These are phyloP conservation scores for Akanthomyces muscarius DNA, from an alignment of 2,329 filamentous ascomycete species.

Conservation along the genomic window DNA sequence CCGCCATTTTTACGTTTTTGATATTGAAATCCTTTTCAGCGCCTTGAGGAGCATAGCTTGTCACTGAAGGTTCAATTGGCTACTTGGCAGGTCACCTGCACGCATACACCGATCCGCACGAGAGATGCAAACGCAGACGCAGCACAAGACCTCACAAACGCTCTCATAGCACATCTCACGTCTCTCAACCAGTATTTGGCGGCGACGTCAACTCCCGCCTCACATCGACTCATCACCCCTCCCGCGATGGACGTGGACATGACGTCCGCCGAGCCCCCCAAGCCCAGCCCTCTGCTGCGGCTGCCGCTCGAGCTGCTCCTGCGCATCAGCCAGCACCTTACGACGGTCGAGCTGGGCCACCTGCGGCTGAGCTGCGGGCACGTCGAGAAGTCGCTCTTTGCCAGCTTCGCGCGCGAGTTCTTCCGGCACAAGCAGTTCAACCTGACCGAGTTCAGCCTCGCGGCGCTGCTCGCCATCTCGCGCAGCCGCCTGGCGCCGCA, in stretches of 20 bases:
- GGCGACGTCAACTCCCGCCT: background rate
- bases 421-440: constrained; percentile 65
- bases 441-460: constrained; percentile 53
- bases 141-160: background rate
- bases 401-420: constrained; percentile 57
- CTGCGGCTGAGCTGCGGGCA: constrained; percentile 53
- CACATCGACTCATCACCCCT: background rate
- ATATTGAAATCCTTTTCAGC: too few species aligned
- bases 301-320: constrained; percentile 58
- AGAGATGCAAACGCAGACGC: background rate
- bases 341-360: constrained; percentile 50
- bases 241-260: background rate
- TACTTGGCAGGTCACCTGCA: background rate
- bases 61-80: background rate
- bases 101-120: too few species aligned
- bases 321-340: constrained; percentile 49
- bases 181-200: background rate
- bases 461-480: constrained; percentile 51
- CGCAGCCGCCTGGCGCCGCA: constrained; percentile 38
- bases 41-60: too few species aligned
- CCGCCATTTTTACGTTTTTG: too few species aligned
- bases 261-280: background rate
- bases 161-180: background rate
- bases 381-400: constrained; percentile 51
- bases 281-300: constrained; percentile 22